These are phyloP conservation scores for Calycina herbarum DNA, from an alignment of 2,329 filamentous ascomycete genomes.

Conservation along the genomic window DNA sequence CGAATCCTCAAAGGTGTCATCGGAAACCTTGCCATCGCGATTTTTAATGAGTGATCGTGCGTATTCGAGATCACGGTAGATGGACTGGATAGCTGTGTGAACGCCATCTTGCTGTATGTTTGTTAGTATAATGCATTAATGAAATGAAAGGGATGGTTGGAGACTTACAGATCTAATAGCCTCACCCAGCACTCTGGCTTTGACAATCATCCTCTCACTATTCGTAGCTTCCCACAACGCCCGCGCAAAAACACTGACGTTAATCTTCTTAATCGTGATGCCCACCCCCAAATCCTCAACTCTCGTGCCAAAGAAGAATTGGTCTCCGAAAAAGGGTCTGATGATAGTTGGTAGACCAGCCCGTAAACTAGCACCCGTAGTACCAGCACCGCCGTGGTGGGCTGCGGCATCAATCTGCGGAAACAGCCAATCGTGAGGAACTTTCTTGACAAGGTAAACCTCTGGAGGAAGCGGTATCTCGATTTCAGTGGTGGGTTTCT, in stretches of 20 bases:
- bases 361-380: slow-evolving; percentile 87
- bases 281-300: slow-evolving; percentile 94
- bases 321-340: slow-evolving; percentile 95
- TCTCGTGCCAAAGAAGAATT: slow-evolving; percentile 90
- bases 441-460: slow-evolving; percentile 84
- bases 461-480: slow-evolving; percentile 71
- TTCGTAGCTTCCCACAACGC: slow-evolving; percentile 91
- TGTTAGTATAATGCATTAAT: too few species aligned
- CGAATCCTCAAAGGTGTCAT: slow-evolving; percentile 60
- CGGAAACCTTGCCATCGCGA: slow-evolving; percentile 53
- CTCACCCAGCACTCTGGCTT: slow-evolving; percentile 78
- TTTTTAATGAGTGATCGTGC: slow-evolving; percentile 79
- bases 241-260: slow-evolving; percentile 78
- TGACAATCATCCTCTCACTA: slow-evolving; percentile 86
- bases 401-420: slow-evolving; percentile 88
- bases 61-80: slow-evolving; percentile 95
- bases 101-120: slow-evolving; percentile 77
- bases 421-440: slow-evolving; percentile 97
- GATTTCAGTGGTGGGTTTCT: slow-evolving; percentile 52
- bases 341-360: slow-evolving; percentile 93
- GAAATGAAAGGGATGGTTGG: background rate
- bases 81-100: slow-evolving; percentile 82
- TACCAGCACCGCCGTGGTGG: slow-evolving; percentile 93
- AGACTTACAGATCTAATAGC: slow-evolving; percentile 77
- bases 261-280: slow-evolving; percentile 84